Conservation (phyloP, 371 early-diverging fungal species). For the Entomophthora muscae region DNA sequence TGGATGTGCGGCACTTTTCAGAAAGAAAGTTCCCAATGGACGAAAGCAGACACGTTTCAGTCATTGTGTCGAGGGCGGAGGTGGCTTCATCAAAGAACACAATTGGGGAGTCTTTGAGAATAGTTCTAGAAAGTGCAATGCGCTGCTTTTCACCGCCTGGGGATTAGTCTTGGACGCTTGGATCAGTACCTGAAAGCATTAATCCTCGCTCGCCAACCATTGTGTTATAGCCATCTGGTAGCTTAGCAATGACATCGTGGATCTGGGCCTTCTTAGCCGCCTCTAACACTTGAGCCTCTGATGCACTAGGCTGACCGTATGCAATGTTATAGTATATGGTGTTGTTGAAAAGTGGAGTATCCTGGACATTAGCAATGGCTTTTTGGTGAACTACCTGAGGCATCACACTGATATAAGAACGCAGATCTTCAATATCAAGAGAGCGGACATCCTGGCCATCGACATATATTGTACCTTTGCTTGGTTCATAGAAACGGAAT, state of each 20-base stretch:
- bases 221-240: conserved; percentile 48
- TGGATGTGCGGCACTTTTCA: conserved; percentile 40
- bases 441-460: conserved; percentile 59
- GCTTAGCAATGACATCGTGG: conserved; percentile 34
- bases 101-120: conserved; percentile 61
- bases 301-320: conserved; percentile 35
- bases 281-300: conserved; percentile 28
- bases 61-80: conserved; percentile 76
- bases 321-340: conserved; percentile 51
- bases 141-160: conserved; percentile 64
- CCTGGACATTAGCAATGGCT: too few species aligned
- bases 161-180: neutral
- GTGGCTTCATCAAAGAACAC: conserved; percentile 88
- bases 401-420: conserved; percentile 60
- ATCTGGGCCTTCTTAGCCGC: conserved; percentile 41
- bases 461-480: conserved; percentile 45
- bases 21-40: conserved; percentile 53
- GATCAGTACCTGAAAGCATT: conserved; percentile 53
- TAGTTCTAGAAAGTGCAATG: conserved; percentile 51
- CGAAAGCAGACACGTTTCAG: conserved; percentile 64
- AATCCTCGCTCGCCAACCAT: conserved; percentile 60
- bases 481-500: conserved; percentile 76
- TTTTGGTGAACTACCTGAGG: too few species aligned
- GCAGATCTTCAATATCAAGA: conserved; percentile 47
- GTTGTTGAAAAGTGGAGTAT: conserved; percentile 53